Evolutionary conservation across 2,329 filamentous ascomycete genomes (phyloP).

Genomic region (Trichoderma oligosporum): DNA sequence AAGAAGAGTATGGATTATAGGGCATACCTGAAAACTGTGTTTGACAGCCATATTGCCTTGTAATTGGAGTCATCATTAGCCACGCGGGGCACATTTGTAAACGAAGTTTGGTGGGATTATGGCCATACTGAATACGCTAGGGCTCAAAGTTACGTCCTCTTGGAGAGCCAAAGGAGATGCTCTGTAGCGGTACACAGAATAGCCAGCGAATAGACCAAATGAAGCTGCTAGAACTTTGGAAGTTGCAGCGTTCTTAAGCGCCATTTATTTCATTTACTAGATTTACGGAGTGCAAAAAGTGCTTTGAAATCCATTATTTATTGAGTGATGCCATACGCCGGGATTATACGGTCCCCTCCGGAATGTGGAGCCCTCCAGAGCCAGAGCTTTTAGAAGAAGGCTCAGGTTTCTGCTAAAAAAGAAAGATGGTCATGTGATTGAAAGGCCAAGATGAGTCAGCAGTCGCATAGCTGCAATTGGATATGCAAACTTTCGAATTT

Average conservation of each 20-base stretch:
- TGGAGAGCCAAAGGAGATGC: slow-evolving; percentile 24
- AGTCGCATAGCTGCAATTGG: neutral
- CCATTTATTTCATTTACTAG: slow-evolving; percentile 13
- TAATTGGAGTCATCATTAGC: slow-evolving; percentile 19
- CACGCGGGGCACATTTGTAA: slow-evolving; percentile 1
- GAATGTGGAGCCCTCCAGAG: slow-evolving; percentile 1
- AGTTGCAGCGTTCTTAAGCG: slow-evolving; percentile 22
- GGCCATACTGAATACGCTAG: neutral
- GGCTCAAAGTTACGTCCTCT: slow-evolving; percentile 11
- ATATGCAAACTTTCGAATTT: slow-evolving; percentile 16
- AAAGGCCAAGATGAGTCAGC: slow-evolving; percentile 8
- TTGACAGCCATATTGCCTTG: slow-evolving; percentile 41
- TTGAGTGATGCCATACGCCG: slow-evolving; percentile 15
- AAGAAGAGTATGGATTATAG: neutral
- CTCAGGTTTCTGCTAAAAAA: neutral
- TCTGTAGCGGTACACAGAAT: slow-evolving; percentile 30
- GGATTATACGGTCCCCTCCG: slow-evolving; percentile 14
- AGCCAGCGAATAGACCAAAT: slow-evolving; percentile 28
- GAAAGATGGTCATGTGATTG: slow-evolving; percentile 8
- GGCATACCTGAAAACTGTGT: slow-evolving; percentile 45
- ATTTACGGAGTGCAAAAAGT: slow-evolving; percentile 5
- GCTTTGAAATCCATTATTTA: slow-evolving; percentile 20
- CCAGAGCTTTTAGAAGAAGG: neutral
- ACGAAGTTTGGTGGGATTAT: neutral
- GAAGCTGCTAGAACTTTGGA: slow-evolving; percentile 30